Evolutionary conservation across 2,329 filamentous ascomycete genomes (phyloP).

Genomic region (Colletotrichum shisoi): DNA sequence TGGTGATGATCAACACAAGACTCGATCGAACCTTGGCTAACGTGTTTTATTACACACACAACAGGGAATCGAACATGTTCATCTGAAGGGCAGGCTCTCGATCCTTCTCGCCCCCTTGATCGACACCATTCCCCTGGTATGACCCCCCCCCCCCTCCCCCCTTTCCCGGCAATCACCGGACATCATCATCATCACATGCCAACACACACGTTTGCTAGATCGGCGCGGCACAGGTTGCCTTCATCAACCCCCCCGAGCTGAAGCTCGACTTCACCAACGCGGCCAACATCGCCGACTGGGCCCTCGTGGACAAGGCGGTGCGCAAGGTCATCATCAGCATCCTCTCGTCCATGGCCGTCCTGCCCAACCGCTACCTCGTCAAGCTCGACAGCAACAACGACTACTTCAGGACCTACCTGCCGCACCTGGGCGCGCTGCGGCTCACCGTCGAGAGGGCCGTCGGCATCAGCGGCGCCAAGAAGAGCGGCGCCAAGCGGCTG

Average conservation of each 20-base stretch:
- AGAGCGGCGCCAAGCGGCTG: conserved; percentile 48
- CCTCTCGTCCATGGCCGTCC: conserved; percentile 55
- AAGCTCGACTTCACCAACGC: conserved; percentile 58
- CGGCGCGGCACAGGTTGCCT: conserved; percentile 57
- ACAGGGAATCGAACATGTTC: conserved; percentile 56
- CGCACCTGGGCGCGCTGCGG: conserved; percentile 53
- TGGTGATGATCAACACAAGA: not conserved
- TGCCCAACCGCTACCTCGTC: conserved; percentile 59
- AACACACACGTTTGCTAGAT: conserved; percentile 46
- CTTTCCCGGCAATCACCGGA: not conserved
- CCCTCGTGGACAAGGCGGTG: conserved; percentile 53
- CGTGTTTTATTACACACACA: not conserved
- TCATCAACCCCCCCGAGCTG: conserved; percentile 58
- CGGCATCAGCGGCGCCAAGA: conserved; percentile 49
- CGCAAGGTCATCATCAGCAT: conserved; percentile 55
- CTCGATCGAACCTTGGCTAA: conserved; percentile 31
- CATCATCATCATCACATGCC: not conserved
- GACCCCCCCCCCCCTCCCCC: not conserved
- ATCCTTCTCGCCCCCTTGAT: conserved; percentile 56
- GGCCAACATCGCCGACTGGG: conserved; percentile 54
- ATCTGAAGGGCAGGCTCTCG: conserved; percentile 54
- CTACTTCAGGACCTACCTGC: conserved; percentile 58
- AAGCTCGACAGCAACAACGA: conserved; percentile 57
- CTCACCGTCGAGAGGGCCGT: conserved; percentile 54
- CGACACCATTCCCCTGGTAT: conserved; percentile 56